Conservation (phyloP, 2,329 filamentous ascomycete species). For the Aspergillus costaricaensis region DNA sequence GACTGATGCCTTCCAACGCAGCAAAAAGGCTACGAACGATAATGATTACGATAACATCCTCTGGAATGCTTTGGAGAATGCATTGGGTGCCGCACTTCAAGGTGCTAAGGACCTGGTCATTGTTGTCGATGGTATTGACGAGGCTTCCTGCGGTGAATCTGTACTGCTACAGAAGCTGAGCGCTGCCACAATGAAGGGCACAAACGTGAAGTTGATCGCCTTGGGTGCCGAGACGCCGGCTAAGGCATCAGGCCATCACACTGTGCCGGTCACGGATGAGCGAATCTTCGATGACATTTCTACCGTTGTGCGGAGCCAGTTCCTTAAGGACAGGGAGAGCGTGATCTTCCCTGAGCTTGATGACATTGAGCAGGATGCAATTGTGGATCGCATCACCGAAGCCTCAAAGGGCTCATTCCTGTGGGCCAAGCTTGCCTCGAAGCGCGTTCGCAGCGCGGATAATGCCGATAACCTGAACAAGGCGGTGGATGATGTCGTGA, state of each 20-base stretch:
- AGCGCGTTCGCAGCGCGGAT: conserved; percentile 32
- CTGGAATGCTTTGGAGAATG: conserved; percentile 37
- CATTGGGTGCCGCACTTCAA: conserved; percentile 29
- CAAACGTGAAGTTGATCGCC: conserved; percentile 33
- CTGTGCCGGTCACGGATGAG: conserved; percentile 33
- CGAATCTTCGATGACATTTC: conserved; percentile 42
- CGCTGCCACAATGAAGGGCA: conserved; percentile 23
- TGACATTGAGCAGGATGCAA: conserved; percentile 36
- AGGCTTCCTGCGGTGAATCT: conserved; percentile 34
- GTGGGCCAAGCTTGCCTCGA: conserved; percentile 41
- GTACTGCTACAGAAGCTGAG: conserved; percentile 32
- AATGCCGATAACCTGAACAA: conserved; percentile 28
- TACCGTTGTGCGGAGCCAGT: conserved; percentile 33
- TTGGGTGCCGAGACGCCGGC: conserved; percentile 30
- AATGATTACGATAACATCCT: conserved; percentile 39
- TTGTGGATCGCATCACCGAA: conserved; percentile 35
- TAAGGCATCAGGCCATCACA: conserved; percentile 12
- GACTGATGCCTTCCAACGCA: conserved; percentile 32
- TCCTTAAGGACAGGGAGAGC: conserved; percentile 17
- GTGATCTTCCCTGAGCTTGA: conserved; percentile 28
- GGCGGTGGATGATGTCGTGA: conserved; percentile 31
- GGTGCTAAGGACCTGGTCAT: conserved; percentile 40
- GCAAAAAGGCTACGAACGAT: conserved; percentile 23
- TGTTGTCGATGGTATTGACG: conserved; percentile 43
- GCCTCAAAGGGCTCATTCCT: conserved; percentile 42